Conservation (phyloP, 2,329 filamentous ascomycete genomes). For the Penicillium verrucosum region DNA sequence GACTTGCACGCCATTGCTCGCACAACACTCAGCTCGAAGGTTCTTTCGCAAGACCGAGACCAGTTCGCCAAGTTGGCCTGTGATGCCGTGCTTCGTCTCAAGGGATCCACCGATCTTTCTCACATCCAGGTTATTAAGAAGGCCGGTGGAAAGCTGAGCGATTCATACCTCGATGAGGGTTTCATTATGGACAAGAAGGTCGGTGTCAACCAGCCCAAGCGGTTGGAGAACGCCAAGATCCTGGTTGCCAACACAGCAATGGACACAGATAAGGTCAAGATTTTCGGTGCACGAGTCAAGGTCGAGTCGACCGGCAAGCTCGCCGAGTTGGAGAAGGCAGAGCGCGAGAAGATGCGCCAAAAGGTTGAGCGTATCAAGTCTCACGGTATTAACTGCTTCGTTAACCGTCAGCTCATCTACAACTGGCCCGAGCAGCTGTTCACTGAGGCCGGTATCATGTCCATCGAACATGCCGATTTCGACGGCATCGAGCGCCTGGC, state of each 20-base stretch:
- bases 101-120: constrained; percentile 86
- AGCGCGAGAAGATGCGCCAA: constrained; percentile 98
- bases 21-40: constrained; percentile 96
- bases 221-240: constrained; percentile 97
- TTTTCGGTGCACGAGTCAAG: constrained; percentile 95
- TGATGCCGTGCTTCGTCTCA: constrained; percentile 85
- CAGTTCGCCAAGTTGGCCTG: constrained; percentile 88
- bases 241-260: constrained; percentile 96
- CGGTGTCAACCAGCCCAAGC: constrained; percentile 96
- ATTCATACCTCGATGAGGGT: constrained; percentile 95
- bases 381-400: constrained; percentile 99
- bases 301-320: constrained; percentile 94
- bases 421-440: constrained; percentile 99
- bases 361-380: constrained; percentile 99
- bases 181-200: constrained; percentile 99
- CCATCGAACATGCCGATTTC: constrained; percentile 98
- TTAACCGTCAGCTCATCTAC: constrained; percentile 98
- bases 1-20: constrained; percentile 87
- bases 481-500: constrained; percentile 95
- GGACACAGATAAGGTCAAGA: constrained; percentile 99
- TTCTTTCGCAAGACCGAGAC: constrained; percentile 86
- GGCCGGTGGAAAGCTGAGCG: constrained; percentile 92
- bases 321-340: constrained; percentile 96
- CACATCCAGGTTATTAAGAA: constrained; percentile 99
- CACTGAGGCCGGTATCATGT: constrained; percentile 94